These are phyloP conservation scores for Obba rivulosa DNA, from an alignment of 768 basidiomycete species.

Conservation along the genomic window DNA sequence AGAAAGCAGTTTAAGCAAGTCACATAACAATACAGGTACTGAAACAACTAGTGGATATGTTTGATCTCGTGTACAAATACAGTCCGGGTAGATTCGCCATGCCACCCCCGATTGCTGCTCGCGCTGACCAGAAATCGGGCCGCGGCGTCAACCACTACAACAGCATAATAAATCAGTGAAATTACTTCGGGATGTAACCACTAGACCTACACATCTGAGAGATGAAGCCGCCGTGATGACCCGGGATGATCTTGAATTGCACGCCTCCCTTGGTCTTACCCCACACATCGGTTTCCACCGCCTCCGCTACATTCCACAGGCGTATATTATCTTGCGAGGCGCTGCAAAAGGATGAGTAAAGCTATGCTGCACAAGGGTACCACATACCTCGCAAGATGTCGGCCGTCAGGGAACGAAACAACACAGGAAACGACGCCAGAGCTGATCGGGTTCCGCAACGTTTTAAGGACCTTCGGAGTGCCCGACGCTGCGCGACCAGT, in stretches of 20 bases:
- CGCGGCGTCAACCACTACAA: slow-evolving; percentile 77
- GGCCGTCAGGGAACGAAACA: slow-evolving; percentile 86
- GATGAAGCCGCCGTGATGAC: slow-evolving; percentile 91
- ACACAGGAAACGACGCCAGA: slow-evolving; percentile 92
- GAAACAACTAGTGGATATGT: slow-evolving; percentile 15
- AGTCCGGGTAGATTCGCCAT: slow-evolving; percentile 84
- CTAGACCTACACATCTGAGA: slow-evolving; percentile 81
- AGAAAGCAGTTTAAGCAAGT: no score
- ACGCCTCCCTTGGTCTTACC: slow-evolving; percentile 63
- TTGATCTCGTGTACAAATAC: slow-evolving; percentile 91
- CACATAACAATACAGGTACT: background rate
- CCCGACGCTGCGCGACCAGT: slow-evolving; percentile 56
- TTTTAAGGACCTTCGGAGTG: slow-evolving; percentile 77
- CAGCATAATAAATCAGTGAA: background rate
- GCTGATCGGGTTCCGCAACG: slow-evolving; percentile 78
- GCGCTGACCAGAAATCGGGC: slow-evolving; percentile 85
- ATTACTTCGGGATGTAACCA: slow-evolving; percentile 12
- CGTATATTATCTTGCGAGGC: slow-evolving; percentile 92
- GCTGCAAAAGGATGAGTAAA: slow-evolving; percentile 33
- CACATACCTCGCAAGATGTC: slow-evolving; percentile 83
- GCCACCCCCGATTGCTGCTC: slow-evolving; percentile 92
- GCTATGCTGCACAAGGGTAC: slow-evolving; percentile 5
- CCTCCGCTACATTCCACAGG: slow-evolving; percentile 86
- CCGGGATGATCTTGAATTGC: slow-evolving; percentile 92
- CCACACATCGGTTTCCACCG: slow-evolving; percentile 57